A percentile compares a stretch with the other conserved stretches of the same genome.
Evolutionary conservation across 495 filamentous ascomycete genomes (phyloP).

Genomic region (Lentithecium fluviatile): DNA sequence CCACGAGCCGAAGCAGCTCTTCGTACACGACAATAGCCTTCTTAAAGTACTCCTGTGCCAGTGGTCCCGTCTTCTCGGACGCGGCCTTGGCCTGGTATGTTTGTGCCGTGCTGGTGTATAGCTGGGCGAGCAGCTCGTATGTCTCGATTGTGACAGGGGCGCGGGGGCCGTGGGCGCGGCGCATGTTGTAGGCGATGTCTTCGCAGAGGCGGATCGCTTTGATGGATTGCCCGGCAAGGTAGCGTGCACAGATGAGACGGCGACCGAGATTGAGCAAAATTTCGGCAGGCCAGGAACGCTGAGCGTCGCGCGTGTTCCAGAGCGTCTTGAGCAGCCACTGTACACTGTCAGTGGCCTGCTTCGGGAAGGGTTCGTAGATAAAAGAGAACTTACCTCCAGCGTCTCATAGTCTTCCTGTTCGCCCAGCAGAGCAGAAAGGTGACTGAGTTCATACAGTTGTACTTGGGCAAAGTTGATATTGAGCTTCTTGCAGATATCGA

Average conservation of each 20-base stretch:
- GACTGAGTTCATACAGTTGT: constrained; percentile 20
- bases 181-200: constrained; percentile 34
- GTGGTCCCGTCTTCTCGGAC: constrained; percentile 9
- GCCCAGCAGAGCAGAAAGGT: constrained; percentile 19
- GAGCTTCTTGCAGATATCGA: constrained; percentile 18
- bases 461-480: constrained; percentile 30
- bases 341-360: background rate
- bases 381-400: constrained; percentile 25
- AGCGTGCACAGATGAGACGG: constrained; percentile 28
- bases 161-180: constrained; percentile 24
- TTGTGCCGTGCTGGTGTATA: constrained; percentile 22
- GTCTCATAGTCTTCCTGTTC: constrained; percentile 27
- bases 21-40: constrained; percentile 25
- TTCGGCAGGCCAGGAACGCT: constrained; percentile 26
- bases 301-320: constrained; percentile 28
- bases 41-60: constrained; percentile 27
- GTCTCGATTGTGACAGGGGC: constrained; percentile 27
- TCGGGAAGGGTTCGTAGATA: background rate
- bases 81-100: constrained; percentile 17
- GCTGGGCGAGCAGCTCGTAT: constrained; percentile 23
- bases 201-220: constrained; percentile 32
- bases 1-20: constrained; percentile 17
- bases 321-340: constrained; percentile 28
- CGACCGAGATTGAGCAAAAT: constrained; percentile 32
- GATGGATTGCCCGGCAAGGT: constrained; percentile 27